These are phyloP conservation scores for Smittium mucronatum DNA, from an alignment of 371 early-diverging fungal species.

Conservation along the genomic window DNA sequence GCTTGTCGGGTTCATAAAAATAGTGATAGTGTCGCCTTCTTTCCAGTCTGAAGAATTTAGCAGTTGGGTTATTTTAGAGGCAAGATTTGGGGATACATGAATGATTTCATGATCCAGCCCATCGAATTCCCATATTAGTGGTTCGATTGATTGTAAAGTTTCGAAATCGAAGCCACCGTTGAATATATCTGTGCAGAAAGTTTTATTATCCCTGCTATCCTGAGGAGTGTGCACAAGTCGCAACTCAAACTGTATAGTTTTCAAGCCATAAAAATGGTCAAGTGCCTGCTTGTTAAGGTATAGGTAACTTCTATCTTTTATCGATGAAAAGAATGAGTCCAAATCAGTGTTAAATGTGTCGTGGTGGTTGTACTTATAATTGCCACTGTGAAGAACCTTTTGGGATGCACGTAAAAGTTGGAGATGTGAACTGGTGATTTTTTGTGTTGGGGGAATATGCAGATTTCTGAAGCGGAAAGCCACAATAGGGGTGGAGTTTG, in stretches of 20 bases:
- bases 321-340: neutral
- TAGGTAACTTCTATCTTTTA: neutral
- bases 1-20: neutral
- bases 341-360: neutral
- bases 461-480: neutral
- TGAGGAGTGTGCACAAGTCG: neutral
- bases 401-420: neutral
- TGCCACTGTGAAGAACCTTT: neutral
- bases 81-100: neutral
- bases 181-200: neutral
- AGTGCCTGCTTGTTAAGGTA: neutral
- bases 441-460: neutral
- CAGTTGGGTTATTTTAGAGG: neutral
- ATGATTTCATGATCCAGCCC: neutral
- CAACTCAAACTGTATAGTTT: neutral
- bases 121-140: neutral
- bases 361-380: neutral
- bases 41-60: neutral
- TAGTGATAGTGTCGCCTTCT: neutral
- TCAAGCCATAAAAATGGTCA: neutral
- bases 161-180: neutral
- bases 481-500: neutral
- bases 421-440: neutral
- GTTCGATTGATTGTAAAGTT: neutral
- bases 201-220: neutral